phyloP scores from a whole-genome alignment of 1,284 basidiomycete species.

The Austroboletus niveus region DNA sequence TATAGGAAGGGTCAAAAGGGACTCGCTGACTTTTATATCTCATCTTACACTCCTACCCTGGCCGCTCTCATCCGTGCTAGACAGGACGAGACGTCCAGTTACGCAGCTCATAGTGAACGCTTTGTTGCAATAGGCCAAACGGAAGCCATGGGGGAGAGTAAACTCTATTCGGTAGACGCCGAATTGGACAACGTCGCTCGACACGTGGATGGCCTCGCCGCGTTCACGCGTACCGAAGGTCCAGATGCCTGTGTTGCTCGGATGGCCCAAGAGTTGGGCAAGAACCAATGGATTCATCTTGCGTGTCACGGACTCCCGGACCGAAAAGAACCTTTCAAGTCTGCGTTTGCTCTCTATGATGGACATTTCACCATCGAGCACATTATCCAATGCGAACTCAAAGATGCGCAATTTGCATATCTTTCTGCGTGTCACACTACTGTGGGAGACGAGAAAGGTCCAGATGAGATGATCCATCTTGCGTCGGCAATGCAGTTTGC shows the following conservation, averaged over 20 bases:
- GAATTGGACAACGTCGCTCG: not conserved
- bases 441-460: not conserved
- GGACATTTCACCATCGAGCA: not conserved
- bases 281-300: not conserved
- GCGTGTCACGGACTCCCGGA: no score
- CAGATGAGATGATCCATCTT: no score
- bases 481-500: no score
- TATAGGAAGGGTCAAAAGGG: conserved; percentile 1
- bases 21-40: conserved; percentile 27
- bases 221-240: not conserved
- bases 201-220: not conserved
- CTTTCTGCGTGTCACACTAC: not conserved
- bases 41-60: conserved; percentile 8
- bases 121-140: not conserved
- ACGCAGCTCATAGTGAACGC: not conserved
- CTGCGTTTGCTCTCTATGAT: no score
- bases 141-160: not conserved
- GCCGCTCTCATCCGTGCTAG: conserved; percentile 22
- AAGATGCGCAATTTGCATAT: not conserved
- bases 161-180: not conserved
- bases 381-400: not conserved
- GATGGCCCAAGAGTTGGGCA: not conserved
- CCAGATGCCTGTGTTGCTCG: not conserved
- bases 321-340: no score
- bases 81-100: not conserved